Base-by-base conservation (phyloP, 306 rosid species). In the Argentina anserina region DNA sequence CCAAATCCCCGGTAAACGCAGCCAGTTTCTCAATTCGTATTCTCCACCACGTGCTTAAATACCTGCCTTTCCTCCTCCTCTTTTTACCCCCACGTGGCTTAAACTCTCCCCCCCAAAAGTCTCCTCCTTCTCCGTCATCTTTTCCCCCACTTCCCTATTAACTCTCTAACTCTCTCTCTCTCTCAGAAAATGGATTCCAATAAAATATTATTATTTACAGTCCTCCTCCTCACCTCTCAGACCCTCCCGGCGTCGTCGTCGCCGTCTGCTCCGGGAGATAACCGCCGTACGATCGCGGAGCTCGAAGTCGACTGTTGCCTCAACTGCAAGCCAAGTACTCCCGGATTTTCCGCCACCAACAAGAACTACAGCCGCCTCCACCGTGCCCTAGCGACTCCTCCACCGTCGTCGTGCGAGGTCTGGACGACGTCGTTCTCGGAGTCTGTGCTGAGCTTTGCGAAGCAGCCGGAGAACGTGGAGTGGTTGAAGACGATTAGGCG, bases 361-460 rank as follows among this genome's bases (percentile, higher is more conserved):
- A 87, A 82, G 17, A 90, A 90, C 83, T 65, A 2, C 55, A 87
- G 75, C 75, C 78, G 73, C 75, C 69, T 59, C 6, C 67, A 71
- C 2, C 65, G 21, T 29, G 5, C 65, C 11, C n/a, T 66, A 4
- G 72, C 61, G 3, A 23, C 59, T 6, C 62, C 67, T 18, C 7
- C 67, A 7, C 5, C 63, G 21, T 37, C 28, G 7, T 21, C 76
- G n/a, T 89, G 96, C 42, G 87, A 79, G 31, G 80, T 75, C 0
- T 93, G 98, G 98, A 86, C 76, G 8, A 70, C 61, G 34, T 80
- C 80, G 11, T 92, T 93, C 62, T 90, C 98, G 43, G 86, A 86
- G 61, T 85, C 82, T 71, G 90, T 93, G 46, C 61, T 93, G 79
- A 81, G 80, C 36, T 4, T 85, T 7, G 96, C 94, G 53, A 81